Conservation (phyloP, 2,329 filamentous ascomycete species). For the Hypoxylon sp. region DNA sequence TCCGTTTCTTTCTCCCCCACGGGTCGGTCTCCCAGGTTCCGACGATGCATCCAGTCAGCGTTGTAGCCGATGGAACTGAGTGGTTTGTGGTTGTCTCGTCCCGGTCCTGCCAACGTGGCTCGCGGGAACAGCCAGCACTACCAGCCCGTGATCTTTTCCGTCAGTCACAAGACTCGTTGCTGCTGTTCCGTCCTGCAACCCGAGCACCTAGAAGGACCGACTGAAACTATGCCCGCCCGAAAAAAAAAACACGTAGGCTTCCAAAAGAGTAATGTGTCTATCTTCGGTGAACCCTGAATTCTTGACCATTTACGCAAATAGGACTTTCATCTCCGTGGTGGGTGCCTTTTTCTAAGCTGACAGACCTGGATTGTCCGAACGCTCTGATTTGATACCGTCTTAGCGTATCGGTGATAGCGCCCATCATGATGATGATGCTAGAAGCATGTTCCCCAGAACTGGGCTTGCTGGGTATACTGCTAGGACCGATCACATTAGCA, state of each 20-base stretch:
- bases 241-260: conserved; percentile 26
- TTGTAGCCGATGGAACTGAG: conserved; percentile 45
- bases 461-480: conserved; percentile 3
- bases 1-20: conserved; percentile 34
- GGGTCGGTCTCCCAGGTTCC: conserved; percentile 41
- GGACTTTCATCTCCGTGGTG: conserved; percentile 23
- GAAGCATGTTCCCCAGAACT: conserved; percentile 24
- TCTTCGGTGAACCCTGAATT: conserved; percentile 18
- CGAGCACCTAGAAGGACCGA: conserved; percentile 45
- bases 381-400: conserved; percentile 29
- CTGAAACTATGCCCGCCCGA: conserved; percentile 41
- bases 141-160: conserved; percentile 36
- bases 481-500: conserved; percentile 19
- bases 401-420: conserved; percentile 16
- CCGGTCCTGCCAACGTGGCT: conserved; percentile 41
- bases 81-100: conserved; percentile 40
- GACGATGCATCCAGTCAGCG: conserved; percentile 47
- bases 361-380: conserved; percentile 14
- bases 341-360: conserved; percentile 23
- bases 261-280: conserved; percentile 26
- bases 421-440: conserved; percentile 14
- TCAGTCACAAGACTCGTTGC: conserved; percentile 43
- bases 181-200: conserved; percentile 41
- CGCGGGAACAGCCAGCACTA: conserved; percentile 28
- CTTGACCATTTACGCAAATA: conserved; percentile 22